Conservation (phyloP, 176 grass and related monocot species). For the Musa beccarii region DNA sequence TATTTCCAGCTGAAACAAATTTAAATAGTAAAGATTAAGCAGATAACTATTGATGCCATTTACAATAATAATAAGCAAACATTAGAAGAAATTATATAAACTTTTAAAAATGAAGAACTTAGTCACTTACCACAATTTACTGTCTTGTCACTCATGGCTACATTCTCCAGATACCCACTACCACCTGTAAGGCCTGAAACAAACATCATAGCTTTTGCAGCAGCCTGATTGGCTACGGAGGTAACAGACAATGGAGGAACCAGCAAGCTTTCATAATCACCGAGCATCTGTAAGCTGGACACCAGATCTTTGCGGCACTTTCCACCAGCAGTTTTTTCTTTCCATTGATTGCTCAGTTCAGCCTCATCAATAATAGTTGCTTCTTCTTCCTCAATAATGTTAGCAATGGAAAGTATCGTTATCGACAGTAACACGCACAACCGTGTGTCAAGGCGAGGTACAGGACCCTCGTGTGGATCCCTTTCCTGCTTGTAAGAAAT, state of each 20-base stretch:
- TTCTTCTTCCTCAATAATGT: slow-evolving; percentile 76
- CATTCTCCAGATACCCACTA: slow-evolving; percentile 49
- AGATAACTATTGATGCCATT: slow-evolving; percentile 18
- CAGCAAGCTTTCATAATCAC: slow-evolving; percentile 79
- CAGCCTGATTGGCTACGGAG: slow-evolving; percentile 74
- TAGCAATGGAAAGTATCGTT: slow-evolving; percentile 61
- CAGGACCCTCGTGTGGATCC: slow-evolving; percentile 85
- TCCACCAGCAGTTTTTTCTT: slow-evolving; percentile 27
- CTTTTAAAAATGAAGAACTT: slow-evolving; percentile 8
- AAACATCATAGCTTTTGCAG: slow-evolving; percentile 63
- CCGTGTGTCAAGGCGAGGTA: slow-evolving; percentile 85
- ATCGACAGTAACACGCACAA: slow-evolving; percentile 88
- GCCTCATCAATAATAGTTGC: slow-evolving; percentile 25
- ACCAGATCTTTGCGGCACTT: slow-evolving; percentile 58
- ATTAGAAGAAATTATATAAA: not conserved
- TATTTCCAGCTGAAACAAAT: slow-evolving; percentile 76
- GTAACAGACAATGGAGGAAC: slow-evolving; percentile 72
- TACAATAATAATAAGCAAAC: slow-evolving; percentile 7
- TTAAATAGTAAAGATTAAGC: slow-evolving; percentile 6
- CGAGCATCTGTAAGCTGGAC: slow-evolving; percentile 69
- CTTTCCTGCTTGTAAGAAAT: slow-evolving; percentile 59
- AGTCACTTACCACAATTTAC: slow-evolving; percentile 44
- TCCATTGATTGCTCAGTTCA: slow-evolving; percentile 28
- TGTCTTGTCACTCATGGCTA: slow-evolving; percentile 35
- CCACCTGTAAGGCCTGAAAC: slow-evolving; percentile 63